Evolutionary conservation across 2,329 filamentous ascomycete species (phyloP), one percentile per base, ranked within the genome.

Genomic region (Trichoderma breve): DNA sequence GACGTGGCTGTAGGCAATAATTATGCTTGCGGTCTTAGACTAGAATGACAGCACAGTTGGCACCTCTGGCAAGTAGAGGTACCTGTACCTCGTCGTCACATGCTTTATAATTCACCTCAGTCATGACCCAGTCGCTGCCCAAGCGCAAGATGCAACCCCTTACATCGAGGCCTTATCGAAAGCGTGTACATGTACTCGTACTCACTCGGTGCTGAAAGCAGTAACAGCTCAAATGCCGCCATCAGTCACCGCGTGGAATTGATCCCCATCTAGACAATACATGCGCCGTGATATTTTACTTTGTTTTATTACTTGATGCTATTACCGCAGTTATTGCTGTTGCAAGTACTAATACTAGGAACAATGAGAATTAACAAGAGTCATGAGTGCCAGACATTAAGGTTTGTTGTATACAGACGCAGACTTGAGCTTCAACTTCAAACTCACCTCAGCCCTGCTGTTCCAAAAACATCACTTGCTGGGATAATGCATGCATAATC

Each of bases 401-500:
- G 36, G 36, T 39, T 18, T 18, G 15, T 18, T 39, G 34, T 30
- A 12, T 28, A 55, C 53, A 30, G 36, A 6, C 3, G 0, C 6
- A 30, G 15, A 3, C 51, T 26, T 53, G 18, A 15, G 39, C 34
- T 4, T 63, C 63, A 72, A 72, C 15, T n/a, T 9, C 30, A 30
- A 30, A 8, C 30, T 36, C n/a, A 57, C 26, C 24, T 51, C 32
- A 34, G 30, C 30, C 30, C 12, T 73, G 67, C 74, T 74, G 88
- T 74, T 88, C 82, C 71, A 91, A 75, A 67, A 88, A 83, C 6
- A 91, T 82, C 34, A 91, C 80, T 83, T 83, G 74, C 89, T 91
- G 73, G 30, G 32, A 34, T 12, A 28, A 18, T 26, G 24, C n/a
- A 21, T 62, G n/a, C 14, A 15, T 11, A 9, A 9, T 32, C 8